phyloP scores from a whole-genome alignment of 805 yeast species.

The Yarrowia alimentaria region DNA sequence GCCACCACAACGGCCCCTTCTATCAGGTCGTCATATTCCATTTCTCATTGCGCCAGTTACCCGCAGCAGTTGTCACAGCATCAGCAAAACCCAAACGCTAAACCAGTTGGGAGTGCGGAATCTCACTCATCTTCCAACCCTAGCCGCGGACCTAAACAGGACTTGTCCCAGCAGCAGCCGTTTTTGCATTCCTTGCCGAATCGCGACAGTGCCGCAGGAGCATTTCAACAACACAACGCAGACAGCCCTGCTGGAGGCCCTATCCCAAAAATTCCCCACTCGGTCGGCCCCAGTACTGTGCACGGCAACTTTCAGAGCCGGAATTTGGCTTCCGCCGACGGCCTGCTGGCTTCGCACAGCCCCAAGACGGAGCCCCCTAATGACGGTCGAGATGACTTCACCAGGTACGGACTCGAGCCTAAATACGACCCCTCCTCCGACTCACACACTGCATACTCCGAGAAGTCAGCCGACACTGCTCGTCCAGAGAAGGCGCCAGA shows the following conservation, averaged over 20 bases:
- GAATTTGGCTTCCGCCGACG: no score
- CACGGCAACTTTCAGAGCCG: no score
- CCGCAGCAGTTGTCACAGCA: background rate
- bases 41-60: background rate
- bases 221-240: constrained; percentile 8
- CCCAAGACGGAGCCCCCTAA: no score
- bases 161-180: constrained; percentile 12
- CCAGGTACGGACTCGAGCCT: no score
- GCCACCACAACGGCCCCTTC: constrained; percentile 22
- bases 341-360: no score
- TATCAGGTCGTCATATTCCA: constrained; percentile 20
- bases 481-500: no score
- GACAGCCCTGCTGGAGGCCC: constrained; percentile 16
- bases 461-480: constrained; percentile 6
- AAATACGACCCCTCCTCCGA: no score
- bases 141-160: constrained; percentile 25
- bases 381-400: no score
- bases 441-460: constrained; percentile 1
- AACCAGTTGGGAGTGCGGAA: background rate
- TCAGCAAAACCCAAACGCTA: constrained; percentile 1
- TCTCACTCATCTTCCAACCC: no score
- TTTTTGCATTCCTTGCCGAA: no score
- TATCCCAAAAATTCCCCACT: constrained; percentile 15
- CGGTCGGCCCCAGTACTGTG: no score
- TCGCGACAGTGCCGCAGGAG: constrained; percentile 21